Percentiles rank a stretch among this genome's conserved stretches.
Evolutionary conservation across 1,139 yeast species (phyloP).

Genomic region (Hanseniaspora uvarum): DNA sequence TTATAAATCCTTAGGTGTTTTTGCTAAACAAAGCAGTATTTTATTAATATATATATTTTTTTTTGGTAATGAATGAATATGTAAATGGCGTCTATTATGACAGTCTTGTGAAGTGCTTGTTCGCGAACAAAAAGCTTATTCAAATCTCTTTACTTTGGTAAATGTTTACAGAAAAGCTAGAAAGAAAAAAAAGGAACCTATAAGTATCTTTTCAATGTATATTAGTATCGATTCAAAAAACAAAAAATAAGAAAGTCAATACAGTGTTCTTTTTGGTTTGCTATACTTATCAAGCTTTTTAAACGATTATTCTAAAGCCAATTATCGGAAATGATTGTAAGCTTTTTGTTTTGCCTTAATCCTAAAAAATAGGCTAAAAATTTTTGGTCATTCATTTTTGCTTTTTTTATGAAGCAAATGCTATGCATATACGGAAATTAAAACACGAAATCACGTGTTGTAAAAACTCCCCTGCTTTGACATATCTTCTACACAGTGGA

Average conservation of each 20-base stretch:
- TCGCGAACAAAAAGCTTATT: too few species aligned
- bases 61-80: too few species aligned
- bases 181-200: neutral
- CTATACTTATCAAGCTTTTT: neutral
- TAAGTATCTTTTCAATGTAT: neutral
- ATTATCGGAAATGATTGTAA: neutral
- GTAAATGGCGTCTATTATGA: too few species aligned
- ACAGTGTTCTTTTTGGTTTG: neutral
- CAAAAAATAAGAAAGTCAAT: too few species aligned
- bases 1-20: too few species aligned
- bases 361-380: neutral
- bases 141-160: too few species aligned
- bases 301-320: neutral
- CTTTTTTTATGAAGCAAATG: neutral
- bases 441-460: neutral
- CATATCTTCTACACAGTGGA: neutral
- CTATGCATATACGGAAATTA: neutral
- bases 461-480: neutral
- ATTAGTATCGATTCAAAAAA: too few species aligned
- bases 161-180: too few species aligned
- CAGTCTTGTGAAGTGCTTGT: too few species aligned
- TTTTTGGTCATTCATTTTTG: neutral
- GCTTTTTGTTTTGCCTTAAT: neutral
- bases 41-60: too few species aligned
- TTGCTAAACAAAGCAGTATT: too few species aligned